phyloP scores from a whole-genome alignment of 305 asterid species.

The Solanum aculeatissimum region DNA sequence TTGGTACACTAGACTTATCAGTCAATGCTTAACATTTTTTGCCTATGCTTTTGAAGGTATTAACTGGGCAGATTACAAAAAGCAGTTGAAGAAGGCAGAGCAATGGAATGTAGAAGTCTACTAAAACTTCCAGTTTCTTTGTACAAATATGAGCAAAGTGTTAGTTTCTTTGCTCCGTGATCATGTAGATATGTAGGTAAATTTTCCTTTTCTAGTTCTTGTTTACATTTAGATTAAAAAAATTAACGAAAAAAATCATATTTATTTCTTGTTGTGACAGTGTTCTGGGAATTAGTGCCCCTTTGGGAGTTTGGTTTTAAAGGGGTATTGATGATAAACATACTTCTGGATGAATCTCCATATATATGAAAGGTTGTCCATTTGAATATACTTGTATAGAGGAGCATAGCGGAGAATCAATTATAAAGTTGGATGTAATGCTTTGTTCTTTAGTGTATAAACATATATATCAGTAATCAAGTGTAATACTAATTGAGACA shows the following conservation, averaged over 20 bases:
- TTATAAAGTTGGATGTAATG: not conserved
- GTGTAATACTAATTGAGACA: not conserved
- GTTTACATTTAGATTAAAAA: not conserved
- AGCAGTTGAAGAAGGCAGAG: constrained; percentile 17
- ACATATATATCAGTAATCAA: not conserved
- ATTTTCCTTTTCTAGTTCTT: not conserved
- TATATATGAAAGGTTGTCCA: not conserved
- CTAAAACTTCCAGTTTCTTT: constrained; percentile 27
- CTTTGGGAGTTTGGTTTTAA: not conserved
- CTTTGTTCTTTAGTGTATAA: not conserved
- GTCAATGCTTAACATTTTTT: not conserved
- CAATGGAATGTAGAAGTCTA: constrained; percentile 98
- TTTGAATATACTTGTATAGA: not conserved
- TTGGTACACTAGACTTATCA: not conserved
- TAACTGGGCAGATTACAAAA: constrained; percentile 77
- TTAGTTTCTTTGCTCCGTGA: constrained; percentile 16
- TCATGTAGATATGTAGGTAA: not conserved
- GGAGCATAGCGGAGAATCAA: not conserved
- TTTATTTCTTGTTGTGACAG: not conserved
- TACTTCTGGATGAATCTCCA: not conserved
- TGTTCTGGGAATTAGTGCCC: not conserved
- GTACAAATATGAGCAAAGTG: constrained; percentile 27
- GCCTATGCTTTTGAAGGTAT: constrained; percentile 33
- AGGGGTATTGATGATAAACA: not conserved
- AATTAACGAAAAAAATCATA: not conserved